A percentile compares a stretch with the other conserved stretches of the same genome.
Evolutionary conservation across 2,329 filamentous ascomycete species (phyloP).

Genomic region (Fusarium longipes): DNA sequence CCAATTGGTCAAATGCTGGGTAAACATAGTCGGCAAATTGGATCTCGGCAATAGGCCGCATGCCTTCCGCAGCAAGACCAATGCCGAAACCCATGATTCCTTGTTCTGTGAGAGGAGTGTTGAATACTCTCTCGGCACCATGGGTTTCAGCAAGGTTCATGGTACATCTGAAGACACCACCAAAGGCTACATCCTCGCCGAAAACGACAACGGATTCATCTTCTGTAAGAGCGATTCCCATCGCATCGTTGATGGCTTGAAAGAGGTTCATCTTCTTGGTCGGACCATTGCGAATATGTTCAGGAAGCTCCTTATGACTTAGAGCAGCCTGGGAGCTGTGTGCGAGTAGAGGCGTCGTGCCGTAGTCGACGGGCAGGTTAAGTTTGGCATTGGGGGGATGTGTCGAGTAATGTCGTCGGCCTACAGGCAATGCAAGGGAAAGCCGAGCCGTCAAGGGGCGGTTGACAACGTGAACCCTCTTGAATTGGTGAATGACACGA

Average conservation of each 20-base stretch:
- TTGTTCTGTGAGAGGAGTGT: constrained; percentile 93
- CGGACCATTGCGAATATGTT: constrained; percentile 71
- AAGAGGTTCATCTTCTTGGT: constrained; percentile 94
- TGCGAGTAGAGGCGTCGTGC: constrained; percentile 80
- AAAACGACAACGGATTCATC: constrained; percentile 92
- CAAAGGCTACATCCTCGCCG: constrained; percentile 96
- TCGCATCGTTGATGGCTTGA: constrained; percentile 90
- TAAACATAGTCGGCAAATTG: constrained; percentile 97
- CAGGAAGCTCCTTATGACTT: constrained; percentile 76
- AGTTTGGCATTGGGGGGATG: constrained; percentile 72
- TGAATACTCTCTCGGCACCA: constrained; percentile 91
- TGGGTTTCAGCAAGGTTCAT: constrained; percentile 91
- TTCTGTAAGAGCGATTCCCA: constrained; percentile 82
- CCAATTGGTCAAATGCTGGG: constrained; percentile 92
- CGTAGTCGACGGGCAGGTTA: constrained; percentile 90
- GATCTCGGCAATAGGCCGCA: constrained; percentile 93
- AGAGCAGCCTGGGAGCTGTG: constrained; percentile 81
- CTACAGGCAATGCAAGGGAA: constrained; percentile 32
- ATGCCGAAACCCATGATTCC: constrained; percentile 95
- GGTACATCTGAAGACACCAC: constrained; percentile 94
- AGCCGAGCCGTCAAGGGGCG: constrained; percentile 27
- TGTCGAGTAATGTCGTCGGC: constrained; percentile 61
- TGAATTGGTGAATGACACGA: constrained; percentile 48
- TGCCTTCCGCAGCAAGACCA: constrained; percentile 87
- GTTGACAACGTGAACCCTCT: constrained; percentile 43